phyloP scores from a whole-genome alignment of 2,329 filamentous ascomycete genomes.

The Malbranchea zuffiana region DNA sequence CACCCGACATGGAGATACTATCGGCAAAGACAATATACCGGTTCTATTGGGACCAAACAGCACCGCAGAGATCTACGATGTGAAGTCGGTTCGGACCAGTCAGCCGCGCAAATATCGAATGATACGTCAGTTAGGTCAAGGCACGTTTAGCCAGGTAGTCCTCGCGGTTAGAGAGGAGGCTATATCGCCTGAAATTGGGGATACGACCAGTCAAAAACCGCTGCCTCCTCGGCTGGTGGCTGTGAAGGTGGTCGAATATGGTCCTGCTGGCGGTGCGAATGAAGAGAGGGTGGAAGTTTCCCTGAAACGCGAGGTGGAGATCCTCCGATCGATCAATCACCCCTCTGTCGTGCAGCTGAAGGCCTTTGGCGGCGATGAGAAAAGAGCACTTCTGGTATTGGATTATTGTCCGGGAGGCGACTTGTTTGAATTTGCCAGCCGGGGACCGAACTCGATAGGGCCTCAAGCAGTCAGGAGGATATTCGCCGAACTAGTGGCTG shows the following conservation, averaged over 20 bases:
- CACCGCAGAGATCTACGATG: constrained; percentile 50
- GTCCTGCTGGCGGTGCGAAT: constrained; percentile 82
- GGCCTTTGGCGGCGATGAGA: constrained; percentile 75
- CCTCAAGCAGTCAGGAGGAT: constrained; percentile 55
- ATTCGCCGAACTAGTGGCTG: constrained; percentile 78
- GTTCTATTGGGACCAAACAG: constrained; percentile 14
- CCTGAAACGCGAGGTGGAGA: constrained; percentile 86
- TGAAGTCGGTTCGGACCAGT: constrained; percentile 53
- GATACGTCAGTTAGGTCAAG: constrained; percentile 72
- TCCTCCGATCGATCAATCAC: constrained; percentile 77
- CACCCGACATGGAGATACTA: constrained; percentile 53
- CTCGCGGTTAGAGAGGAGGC: constrained; percentile 69
- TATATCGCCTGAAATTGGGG: constrained; percentile 35
- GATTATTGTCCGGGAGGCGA: constrained; percentile 92
- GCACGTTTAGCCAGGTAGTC: constrained; percentile 91
- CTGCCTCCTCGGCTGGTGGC: constrained; percentile 60
- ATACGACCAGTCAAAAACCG: constrained; percentile 9
- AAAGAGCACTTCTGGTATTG: constrained; percentile 71
- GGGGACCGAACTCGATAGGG: constrained; percentile 52
- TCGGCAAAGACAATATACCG: constrained; percentile 33
- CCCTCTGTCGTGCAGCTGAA: constrained; percentile 85
- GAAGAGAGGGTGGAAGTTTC: constrained; percentile 89
- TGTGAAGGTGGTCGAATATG: constrained; percentile 91
- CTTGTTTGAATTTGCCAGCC: constrained; percentile 80
- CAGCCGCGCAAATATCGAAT: constrained; percentile 70